Evolutionary conservation across 331 rosid genomes (phyloP).

Genomic region (Quercus tomentella): DNA sequence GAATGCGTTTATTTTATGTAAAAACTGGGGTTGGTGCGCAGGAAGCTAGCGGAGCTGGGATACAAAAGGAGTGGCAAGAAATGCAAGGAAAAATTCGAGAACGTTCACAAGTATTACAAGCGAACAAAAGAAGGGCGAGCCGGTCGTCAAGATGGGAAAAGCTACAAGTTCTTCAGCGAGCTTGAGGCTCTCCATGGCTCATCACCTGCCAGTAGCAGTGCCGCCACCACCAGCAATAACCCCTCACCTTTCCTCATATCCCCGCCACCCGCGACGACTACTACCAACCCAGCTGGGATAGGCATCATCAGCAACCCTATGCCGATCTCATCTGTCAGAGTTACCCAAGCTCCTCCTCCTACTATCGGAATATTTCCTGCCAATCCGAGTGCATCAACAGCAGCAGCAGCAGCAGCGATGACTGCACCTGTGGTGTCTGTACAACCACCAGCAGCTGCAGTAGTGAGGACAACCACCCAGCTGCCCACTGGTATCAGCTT

Average conservation of each 20-base stretch:
- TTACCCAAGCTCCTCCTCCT: background rate
- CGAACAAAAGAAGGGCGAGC: slow-evolving; percentile 51
- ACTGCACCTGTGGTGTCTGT: background rate
- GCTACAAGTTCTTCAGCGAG: slow-evolving; percentile 45
- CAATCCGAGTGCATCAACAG: background rate
- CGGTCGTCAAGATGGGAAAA: slow-evolving; percentile 51
- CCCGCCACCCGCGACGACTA: background rate
- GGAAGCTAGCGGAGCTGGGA: slow-evolving; percentile 42
- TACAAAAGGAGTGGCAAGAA: slow-evolving; percentile 38
- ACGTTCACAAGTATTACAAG: slow-evolving; percentile 50
- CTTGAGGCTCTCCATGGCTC: slow-evolving; percentile 46
- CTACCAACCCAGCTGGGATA: background rate
- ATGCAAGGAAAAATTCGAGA: slow-evolving; percentile 54
- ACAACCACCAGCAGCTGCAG: background rate
- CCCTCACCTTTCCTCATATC: background rate
- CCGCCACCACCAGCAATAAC: background rate
- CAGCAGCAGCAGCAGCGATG: background rate
- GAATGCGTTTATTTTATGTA: background rate
- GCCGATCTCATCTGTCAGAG: slow-evolving; percentile 32
- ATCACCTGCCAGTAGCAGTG: background rate
- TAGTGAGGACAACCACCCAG: no score
- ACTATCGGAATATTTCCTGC: background rate
- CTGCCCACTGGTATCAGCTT: slow-evolving; percentile 19
- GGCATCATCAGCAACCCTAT: slow-evolving; percentile 31
- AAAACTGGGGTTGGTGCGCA: slow-evolving; percentile 5